phyloP scores from a whole-genome alignment of 2,329 filamentous ascomycete species.

The Cercospora brassicicola region DNA sequence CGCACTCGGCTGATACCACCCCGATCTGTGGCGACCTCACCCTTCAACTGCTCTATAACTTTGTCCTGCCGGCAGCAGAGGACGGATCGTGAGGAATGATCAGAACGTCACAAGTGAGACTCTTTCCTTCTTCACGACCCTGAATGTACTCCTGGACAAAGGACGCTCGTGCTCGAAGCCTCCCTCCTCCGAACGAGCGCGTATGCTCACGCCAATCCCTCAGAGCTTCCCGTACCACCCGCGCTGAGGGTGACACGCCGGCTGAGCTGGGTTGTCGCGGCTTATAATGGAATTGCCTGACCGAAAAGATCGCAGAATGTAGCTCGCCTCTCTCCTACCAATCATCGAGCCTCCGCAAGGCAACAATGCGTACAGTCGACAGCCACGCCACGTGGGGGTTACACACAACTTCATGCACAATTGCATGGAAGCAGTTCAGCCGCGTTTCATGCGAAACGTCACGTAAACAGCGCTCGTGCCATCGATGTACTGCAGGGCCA shows the following conservation, averaged over 20 bases:
- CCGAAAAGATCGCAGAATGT: neutral
- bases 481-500: neutral
- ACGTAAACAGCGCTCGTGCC: neutral
- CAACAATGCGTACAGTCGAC: neutral
- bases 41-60: neutral
- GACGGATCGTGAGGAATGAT: too few species aligned
- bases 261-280: too few species aligned
- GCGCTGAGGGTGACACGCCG: too few species aligned
- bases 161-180: too few species aligned
- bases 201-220: too few species aligned
- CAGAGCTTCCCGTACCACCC: too few species aligned
- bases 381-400: neutral
- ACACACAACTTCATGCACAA: neutral
- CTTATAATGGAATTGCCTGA: too few species aligned
- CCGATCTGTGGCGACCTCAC: neutral
- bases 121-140: too few species aligned
- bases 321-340: neutral
- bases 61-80: neutral
- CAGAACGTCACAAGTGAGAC: too few species aligned
- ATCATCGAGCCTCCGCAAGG: neutral
- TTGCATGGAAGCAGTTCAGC: neutral
- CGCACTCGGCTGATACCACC: neutral
- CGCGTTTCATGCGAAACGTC: neutral
- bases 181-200: too few species aligned
- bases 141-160: too few species aligned